phyloP scores from a whole-genome alignment of 345 rosid species.

The Microcos paniculata region DNA sequence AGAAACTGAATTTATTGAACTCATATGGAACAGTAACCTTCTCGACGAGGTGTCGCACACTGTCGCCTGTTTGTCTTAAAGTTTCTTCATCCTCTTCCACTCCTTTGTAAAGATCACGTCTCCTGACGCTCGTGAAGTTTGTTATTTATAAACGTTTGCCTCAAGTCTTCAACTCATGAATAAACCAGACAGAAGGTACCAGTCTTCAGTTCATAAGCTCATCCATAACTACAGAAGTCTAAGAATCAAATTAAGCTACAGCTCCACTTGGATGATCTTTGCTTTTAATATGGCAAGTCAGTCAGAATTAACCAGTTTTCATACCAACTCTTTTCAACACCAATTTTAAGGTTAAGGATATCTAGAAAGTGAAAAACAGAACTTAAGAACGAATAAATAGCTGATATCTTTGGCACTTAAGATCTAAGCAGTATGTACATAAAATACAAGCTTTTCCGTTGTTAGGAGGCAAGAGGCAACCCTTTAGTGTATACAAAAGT shows the following conservation, averaged over 20 bases:
- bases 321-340: not conserved
- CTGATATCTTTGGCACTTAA: not conserved
- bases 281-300: not conserved
- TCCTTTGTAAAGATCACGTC: not conserved
- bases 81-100: not conserved
- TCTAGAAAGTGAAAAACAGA: not conserved
- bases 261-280: not conserved
- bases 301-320: not conserved
- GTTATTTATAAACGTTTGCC: not conserved
- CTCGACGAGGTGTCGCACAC: not conserved
- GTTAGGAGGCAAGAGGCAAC: constrained; percentile 14
- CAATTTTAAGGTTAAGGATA: not conserved
- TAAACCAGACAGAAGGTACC: no score
- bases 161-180: no score
- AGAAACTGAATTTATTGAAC: not conserved
- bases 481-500: not conserved
- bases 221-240: not conserved
- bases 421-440: not conserved
- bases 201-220: not conserved
- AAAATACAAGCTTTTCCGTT: constrained; percentile 22
- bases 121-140: not conserved
- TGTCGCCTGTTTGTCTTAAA: not conserved
- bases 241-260: not conserved
- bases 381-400: constrained; percentile 22
- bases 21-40: not conserved